Evolutionary conservation across 1,284 basidiomycete genomes (phyloP).

Genomic region (Cryptococcus deneoformans): DNA sequence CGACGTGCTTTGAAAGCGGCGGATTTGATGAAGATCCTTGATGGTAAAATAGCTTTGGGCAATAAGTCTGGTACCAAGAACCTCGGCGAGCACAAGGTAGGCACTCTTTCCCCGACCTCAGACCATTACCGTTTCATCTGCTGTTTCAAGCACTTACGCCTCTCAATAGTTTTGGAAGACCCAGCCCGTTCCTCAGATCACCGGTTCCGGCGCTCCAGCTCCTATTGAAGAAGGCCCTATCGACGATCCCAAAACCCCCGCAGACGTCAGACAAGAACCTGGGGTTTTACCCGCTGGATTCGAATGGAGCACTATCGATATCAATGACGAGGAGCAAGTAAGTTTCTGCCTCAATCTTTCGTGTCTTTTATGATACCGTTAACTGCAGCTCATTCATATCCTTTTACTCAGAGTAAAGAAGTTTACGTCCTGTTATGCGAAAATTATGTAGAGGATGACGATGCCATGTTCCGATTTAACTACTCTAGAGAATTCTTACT

Average conservation of each 20-base stretch:
- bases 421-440: constrained; percentile 87
- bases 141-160: neutral
- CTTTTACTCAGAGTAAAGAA: constrained; percentile 67
- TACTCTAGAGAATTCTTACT: constrained; percentile 92
- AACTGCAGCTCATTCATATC: neutral
- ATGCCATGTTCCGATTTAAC: constrained; percentile 92
- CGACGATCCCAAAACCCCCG: constrained; percentile 71
- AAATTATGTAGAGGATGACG: constrained; percentile 97
- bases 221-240: constrained; percentile 77
- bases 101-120: constrained; percentile 1
- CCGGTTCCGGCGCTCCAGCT: constrained; percentile 31
- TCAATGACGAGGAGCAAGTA: constrained; percentile 72
- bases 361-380: neutral
- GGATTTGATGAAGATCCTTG: constrained; percentile 50
- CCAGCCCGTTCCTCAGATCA: constrained; percentile 82
- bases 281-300: constrained; percentile 90
- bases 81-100: constrained; percentile 81
- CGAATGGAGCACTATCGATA: constrained; percentile 83
- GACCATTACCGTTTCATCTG: neutral
- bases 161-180: constrained; percentile 81
- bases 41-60: constrained; percentile 44
- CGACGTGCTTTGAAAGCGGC: constrained; percentile 47
- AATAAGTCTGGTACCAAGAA: constrained; percentile 62
- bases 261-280: constrained; percentile 81
- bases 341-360: constrained; percentile 21